Base-by-base conservation (phyloP, 148 eudicot genomes). In the Polygonum aviculare region DNA sequence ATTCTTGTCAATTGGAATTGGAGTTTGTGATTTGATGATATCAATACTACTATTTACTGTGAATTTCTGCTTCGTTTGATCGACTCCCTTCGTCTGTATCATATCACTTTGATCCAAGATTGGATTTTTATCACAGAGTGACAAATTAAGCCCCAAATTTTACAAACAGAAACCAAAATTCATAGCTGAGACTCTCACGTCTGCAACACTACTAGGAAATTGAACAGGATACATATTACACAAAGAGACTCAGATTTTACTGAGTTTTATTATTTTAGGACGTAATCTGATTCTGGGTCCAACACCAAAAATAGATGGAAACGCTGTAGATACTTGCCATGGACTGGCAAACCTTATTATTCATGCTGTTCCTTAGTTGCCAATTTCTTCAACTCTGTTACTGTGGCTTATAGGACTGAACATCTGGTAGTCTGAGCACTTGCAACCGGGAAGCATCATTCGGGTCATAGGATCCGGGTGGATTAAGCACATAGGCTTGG, bases 351-450 rank as follows among this genome's bases (percentile, higher is more conserved):
- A 16, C 14, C 6, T 51, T 40, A 74, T 51, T 40, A 74, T 57
- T 16, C 26, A 50, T 87, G 83, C 45, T 88, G 85, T 44, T 87
- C 85, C 74, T 80, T 79, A 22, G 84, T 77, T 38, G 94, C 89
- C 75, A 88, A 78, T 71, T 87, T 91, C 74, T 31, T 85, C 91
- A 62, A 89, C 76, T 69, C 83, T 77, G 55, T 76, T 83, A 39
- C 81, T 80, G 72, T 84, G 85, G 71, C 80, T 80, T 50, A 89
- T 79, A 4, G 89, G 86, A 73, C 79, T 83, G 48, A 89, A 82
- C 6, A 83, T 73, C 59, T 86, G 87, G 12, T 85, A 74, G 74
- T 90, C 91, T 77, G 80, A 78, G 77, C 93, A 93, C 78, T 93
- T 90, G 88, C 87, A 82, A 44, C 87, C 83, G 69, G 89, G 88